Conservation (phyloP, 2,329 filamentous ascomycete species). For the Fusarium stilboides region DNA sequence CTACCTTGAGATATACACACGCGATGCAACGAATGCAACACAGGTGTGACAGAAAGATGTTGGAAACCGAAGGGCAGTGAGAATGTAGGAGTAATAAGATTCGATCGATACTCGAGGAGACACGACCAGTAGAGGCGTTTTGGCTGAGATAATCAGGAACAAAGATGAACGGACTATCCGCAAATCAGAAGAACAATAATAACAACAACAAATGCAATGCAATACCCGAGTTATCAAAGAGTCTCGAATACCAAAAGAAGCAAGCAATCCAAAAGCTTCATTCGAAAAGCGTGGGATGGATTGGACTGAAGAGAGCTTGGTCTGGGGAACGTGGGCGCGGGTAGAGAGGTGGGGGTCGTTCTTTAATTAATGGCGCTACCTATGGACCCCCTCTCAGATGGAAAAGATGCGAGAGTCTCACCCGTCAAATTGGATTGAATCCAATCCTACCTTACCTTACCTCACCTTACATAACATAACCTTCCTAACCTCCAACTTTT, state of each 20-base stretch:
- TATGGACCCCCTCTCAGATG: slow-evolving; percentile 27
- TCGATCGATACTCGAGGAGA: slow-evolving; percentile 16
- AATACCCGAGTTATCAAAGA: slow-evolving; percentile 2
- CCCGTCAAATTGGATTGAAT: slow-evolving; percentile 15
- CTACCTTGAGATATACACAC: slow-evolving; percentile 15
- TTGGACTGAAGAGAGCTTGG: slow-evolving; percentile 28
- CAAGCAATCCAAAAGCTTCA: slow-evolving; percentile 19
- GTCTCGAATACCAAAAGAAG: slow-evolving; percentile 26
- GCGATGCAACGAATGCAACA: slow-evolving; percentile 24
- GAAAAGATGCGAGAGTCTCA: slow-evolving; percentile 13
- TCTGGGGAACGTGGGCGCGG: slow-evolving; percentile 43
- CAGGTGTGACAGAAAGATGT: slow-evolving; percentile 33
- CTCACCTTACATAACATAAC: not conserved
- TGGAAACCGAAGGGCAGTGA: slow-evolving; percentile 19
- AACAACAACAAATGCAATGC: slow-evolving; percentile 17
- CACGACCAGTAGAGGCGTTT: slow-evolving; percentile 16
- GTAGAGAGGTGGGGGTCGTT: slow-evolving; percentile 43
- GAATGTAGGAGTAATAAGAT: slow-evolving; percentile 21
- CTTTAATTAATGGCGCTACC: slow-evolving; percentile 36
- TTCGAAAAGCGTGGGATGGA: slow-evolving; percentile 38
- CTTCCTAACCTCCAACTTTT: slow-evolving; percentile 5
- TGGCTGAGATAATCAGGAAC: slow-evolving; percentile 41
- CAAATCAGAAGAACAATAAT: slow-evolving; percentile 21
- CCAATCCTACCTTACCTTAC: slow-evolving; percentile 10
- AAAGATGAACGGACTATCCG: slow-evolving; percentile 29